phyloP scores from a whole-genome alignment of 139 green algal genomes.

The Chlorella sorokiniana region DNA sequence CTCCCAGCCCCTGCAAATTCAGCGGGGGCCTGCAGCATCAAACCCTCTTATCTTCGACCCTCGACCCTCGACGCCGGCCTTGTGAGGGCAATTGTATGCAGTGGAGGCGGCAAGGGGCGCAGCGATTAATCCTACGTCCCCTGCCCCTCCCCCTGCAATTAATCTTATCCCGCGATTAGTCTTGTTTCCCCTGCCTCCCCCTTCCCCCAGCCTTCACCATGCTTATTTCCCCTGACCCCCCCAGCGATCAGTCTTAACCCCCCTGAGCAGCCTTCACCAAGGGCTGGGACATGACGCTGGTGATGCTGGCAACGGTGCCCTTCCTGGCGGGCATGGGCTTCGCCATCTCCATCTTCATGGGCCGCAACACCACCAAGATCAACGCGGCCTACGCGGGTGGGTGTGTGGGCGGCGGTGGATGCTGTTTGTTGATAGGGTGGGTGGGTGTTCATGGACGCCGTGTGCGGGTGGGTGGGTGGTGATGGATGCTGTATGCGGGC shows the following conservation, averaged over 20 bases:
- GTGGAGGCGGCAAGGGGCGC: too few species aligned
- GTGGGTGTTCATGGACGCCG: not conserved
- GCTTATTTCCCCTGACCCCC: too few species aligned
- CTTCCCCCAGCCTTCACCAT: too few species aligned
- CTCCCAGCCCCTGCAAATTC: too few species aligned
- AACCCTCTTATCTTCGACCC: not conserved
- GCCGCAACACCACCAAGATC: conserved; percentile 9
- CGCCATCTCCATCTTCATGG: conserved; percentile 50
- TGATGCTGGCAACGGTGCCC: conserved; percentile 72
- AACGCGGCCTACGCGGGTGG: conserved; percentile 42
- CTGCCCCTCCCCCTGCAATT: too few species aligned
- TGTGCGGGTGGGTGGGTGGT: not conserved
- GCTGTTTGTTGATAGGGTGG: not conserved
- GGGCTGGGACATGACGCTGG: conserved; percentile 82
- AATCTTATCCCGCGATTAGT: too few species aligned
- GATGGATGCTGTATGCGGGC: too few species aligned
- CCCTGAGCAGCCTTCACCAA: conserved; percentile 59
- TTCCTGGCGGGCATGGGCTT: conserved; percentile 64
- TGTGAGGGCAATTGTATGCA: too few species aligned
- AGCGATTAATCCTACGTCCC: too few species aligned
- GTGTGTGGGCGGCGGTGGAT: not conserved
- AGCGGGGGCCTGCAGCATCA: too few species aligned
- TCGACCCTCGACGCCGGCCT: too few species aligned
- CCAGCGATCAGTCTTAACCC: too few species aligned
- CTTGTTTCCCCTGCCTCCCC: not conserved